Conservation (phyloP, 768 basidiomycete species). For the Naganishia vaughanmartiniae region DNA sequence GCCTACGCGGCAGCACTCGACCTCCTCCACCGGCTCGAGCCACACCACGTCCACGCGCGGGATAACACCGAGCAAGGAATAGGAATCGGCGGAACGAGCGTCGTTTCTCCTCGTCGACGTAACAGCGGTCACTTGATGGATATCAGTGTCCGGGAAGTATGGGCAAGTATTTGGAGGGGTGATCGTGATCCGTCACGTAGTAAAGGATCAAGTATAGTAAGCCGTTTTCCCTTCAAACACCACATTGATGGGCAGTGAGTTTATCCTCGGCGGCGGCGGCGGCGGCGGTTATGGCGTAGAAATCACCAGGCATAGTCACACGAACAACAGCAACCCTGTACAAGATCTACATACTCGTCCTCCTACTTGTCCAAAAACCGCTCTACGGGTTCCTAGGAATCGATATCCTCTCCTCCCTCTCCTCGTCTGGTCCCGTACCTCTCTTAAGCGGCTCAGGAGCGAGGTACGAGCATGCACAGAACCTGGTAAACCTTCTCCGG, state of each 20-base stretch:
- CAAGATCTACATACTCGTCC: slow-evolving; percentile 1
- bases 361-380: background rate
- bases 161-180: background rate
- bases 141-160: background rate
- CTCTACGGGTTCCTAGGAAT: slow-evolving; percentile 14
- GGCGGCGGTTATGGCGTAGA: too few relatives aligned
- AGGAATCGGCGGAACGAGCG: background rate
- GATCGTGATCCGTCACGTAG: too few relatives aligned
- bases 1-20: background rate
- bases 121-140: background rate
- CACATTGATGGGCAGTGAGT: too few relatives aligned
- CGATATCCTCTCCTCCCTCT: slow-evolving; percentile 9
- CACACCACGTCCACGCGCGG: background rate
- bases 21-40: background rate
- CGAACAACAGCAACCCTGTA: background rate
- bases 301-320: too few relatives aligned
- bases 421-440: background rate
- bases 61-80: background rate
- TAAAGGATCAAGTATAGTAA: too few relatives aligned
- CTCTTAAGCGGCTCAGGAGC: background rate
- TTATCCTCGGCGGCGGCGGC: too few relatives aligned
- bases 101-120: background rate
- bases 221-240: too few relatives aligned
- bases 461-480: background rate
- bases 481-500: slow-evolving; percentile 35